Evolutionary conservation across 1,284 basidiomycete species (phyloP).

Genomic region (Coniferiporia sulphurascens): DNA sequence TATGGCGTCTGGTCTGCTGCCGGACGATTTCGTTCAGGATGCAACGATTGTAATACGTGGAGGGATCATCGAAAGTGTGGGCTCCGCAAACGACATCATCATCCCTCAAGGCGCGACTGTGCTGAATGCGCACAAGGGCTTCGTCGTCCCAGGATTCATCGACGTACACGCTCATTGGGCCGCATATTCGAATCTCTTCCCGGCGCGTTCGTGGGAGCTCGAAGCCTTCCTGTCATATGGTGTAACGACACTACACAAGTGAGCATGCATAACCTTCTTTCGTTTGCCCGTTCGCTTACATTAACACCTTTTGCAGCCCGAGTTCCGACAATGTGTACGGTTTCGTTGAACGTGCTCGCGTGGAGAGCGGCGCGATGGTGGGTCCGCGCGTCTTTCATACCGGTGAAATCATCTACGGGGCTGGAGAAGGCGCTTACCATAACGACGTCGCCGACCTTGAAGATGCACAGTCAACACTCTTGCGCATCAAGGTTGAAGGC

Average conservation of each 20-base stretch:
- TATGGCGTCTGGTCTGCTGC: conserved; percentile 46
- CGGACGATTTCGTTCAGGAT: conserved; percentile 42
- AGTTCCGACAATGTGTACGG: conserved; percentile 56
- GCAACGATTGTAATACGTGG: conserved; percentile 48
- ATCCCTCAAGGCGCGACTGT: conserved; percentile 43
- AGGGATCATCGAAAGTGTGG: conserved; percentile 52
- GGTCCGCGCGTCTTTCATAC: conserved; percentile 69
- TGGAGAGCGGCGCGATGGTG: conserved; percentile 61
- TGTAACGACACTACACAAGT: conserved; percentile 77
- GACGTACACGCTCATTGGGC: conserved; percentile 73
- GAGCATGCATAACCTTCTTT: conserved; percentile 20
- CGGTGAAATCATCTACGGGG: conserved; percentile 63
- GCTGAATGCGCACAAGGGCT: conserved; percentile 58
- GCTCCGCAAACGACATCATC: conserved; percentile 33
- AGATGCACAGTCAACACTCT: conserved; percentile 59
- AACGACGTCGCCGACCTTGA: conserved; percentile 56
- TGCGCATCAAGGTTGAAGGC: conserved; percentile 65
- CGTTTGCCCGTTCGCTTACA: background rate
- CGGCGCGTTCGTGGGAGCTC: conserved; percentile 67
- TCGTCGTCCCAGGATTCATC: conserved; percentile 64
- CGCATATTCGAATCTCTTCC: conserved; percentile 46
- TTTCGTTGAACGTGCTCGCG: conserved; percentile 57
- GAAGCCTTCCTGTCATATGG: conserved; percentile 71
- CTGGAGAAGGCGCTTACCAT: conserved; percentile 44
- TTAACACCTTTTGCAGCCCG: conserved; percentile 39